Conservation (phyloP, 495 filamentous ascomycete genomes). For the Penicillium longicatenatum region DNA sequence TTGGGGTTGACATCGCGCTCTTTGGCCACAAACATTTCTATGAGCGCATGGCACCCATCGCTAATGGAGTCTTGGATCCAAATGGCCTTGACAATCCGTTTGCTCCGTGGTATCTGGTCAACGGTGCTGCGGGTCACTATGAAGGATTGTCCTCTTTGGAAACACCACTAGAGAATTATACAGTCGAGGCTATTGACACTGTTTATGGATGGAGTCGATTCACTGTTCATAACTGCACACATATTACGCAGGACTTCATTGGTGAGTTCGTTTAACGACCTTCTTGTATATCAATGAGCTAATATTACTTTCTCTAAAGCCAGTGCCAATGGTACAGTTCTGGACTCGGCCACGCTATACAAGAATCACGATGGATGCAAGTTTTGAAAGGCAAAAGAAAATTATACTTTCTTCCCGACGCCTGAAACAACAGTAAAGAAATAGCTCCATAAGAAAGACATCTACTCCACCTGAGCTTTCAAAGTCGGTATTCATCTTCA, state of each 20-base stretch:
- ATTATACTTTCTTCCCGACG: no score
- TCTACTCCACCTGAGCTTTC: background rate
- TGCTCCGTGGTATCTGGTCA: slow-evolving; percentile 49
- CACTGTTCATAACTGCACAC: slow-evolving; percentile 16
- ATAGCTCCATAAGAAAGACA: background rate
- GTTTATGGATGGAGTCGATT: slow-evolving; percentile 12
- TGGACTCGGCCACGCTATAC: slow-evolving; percentile 14
- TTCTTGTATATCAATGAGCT: background rate
- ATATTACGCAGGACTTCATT: slow-evolving; percentile 12
- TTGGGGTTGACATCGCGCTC: slow-evolving; percentile 54
- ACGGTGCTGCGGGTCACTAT: slow-evolving; percentile 37
- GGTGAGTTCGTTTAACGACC: background rate
- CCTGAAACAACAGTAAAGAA: background rate
- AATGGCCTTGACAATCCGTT: slow-evolving; percentile 43
- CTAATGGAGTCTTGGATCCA: slow-evolving; percentile 31
- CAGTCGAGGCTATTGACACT: background rate
- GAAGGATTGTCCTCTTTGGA: slow-evolving; percentile 22
- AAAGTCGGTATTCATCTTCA: slow-evolving; percentile 7
- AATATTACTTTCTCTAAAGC: background rate
- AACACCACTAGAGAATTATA: background rate
- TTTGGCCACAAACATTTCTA: slow-evolving; percentile 55
- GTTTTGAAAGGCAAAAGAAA: background rate
- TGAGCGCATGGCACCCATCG: slow-evolving; percentile 33
- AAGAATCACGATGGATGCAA: slow-evolving; percentile 8
- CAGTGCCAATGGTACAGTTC: slow-evolving; percentile 7